Base-by-base conservation (phyloP, 1,139 yeast genomes). In the Pneumocystis carinii region DNA sequence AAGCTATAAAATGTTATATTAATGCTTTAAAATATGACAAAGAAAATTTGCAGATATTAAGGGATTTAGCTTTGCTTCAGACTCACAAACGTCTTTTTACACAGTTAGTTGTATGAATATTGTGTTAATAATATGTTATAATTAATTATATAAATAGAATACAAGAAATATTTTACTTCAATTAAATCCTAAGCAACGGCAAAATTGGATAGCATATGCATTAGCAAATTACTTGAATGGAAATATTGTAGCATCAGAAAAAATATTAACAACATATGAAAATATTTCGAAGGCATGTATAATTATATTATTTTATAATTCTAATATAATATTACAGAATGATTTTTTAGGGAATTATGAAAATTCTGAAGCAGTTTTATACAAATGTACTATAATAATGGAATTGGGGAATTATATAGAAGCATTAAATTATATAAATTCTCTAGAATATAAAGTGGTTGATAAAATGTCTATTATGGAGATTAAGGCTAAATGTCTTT, bases 151-250 rank as follows among this genome's bases (percentile, higher is more conserved):
- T 35, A 12, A 37, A 36, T 58, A 65, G 67, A 60, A 76, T 19
- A 80, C 92, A 2, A 81, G 97, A 70, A 83, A 82, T 66, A 79
- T 79, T 60, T 83, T 84, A 71, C 79, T 94, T 73, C 88, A 86
- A 69, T 81, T 81, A 58, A 87, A 83, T 69, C 86, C 96, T 14
- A 96, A 95, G 0, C 86, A 83, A 72, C 81, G 97, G 68, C 92
- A 94, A 68, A 86, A 89, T 71, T 94, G 97, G 97, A 87, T 96
- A 1, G 86, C 87, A 0, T 78, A 87, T 64, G 97, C 96, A 0
- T 79, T 88, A 56, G 96, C 97, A 0, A 89, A 87, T 71, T 89
- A 87, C 72, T 78, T 90, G 71, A 82, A 81, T 71, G 80, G 81
- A 36, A 89, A 90, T 71, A 81, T 78, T 70, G 76, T 76, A 41